A percentile compares a stretch with the other conserved stretches of the same genome.
Evolutionary conservation across 306 rosid genomes (phyloP).

Genomic region (Trifolium dubium): DNA sequence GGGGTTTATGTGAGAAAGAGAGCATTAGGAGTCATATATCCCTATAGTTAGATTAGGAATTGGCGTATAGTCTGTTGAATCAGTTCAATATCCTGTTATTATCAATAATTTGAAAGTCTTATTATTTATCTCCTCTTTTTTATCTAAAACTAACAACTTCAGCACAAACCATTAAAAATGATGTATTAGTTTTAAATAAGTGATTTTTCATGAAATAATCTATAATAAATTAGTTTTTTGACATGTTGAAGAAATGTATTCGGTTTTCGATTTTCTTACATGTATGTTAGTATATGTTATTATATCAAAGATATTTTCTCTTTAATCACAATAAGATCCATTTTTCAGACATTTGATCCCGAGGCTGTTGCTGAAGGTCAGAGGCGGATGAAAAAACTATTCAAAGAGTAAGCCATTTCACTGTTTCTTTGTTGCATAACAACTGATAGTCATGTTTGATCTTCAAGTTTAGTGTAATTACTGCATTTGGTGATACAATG

Average conservation of each 20-base stretch:
- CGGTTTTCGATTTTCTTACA: slow-evolving; percentile 21
- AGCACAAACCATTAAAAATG: background rate
- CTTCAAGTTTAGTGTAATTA: slow-evolving; percentile 3
- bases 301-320: slow-evolving; percentile 24
- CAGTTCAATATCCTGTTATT: background rate
- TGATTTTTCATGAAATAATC: background rate
- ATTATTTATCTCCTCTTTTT: background rate
- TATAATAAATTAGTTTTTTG: background rate
- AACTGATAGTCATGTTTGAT: slow-evolving; percentile 24
- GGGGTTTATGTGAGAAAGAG: too few species aligned
- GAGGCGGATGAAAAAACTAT: slow-evolving; percentile 39
- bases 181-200: background rate
- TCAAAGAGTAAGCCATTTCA: slow-evolving; percentile 46
- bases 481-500: slow-evolving; percentile 25
- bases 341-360: slow-evolving; percentile 47
- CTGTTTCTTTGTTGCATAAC: background rate
- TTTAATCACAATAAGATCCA: slow-evolving; percentile 22
- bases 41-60: background rate
- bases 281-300: slow-evolving; percentile 3
- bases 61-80: background rate
- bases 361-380: slow-evolving; percentile 34
- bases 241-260: background rate
- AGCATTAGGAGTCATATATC: background rate
- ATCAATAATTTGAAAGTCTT: background rate
- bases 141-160: background rate